phyloP scores from a whole-genome alignment of 164 flowering plant species.

The Chloranthus sessilifolius region DNA sequence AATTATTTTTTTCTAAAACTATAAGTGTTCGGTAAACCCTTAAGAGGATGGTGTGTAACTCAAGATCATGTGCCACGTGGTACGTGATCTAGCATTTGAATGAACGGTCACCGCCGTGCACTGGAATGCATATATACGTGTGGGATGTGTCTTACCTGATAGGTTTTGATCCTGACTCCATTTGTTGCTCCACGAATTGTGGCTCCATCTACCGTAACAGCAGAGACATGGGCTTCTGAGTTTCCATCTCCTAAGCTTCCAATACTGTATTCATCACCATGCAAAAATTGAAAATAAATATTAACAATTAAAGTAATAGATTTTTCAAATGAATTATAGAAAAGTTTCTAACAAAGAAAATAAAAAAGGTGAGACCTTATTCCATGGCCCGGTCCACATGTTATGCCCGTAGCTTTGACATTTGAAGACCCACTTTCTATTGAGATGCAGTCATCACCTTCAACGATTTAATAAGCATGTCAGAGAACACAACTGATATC shows the following conservation, averaged over 20 bases:
- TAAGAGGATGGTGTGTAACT: too few relatives aligned
- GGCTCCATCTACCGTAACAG: constrained; percentile 39
- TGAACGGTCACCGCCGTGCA: too few relatives aligned
- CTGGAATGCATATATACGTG: background rate
- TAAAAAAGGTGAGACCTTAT: constrained; percentile 34
- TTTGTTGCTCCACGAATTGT: constrained; percentile 42
- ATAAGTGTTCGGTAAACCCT: too few relatives aligned
- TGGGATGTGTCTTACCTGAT: constrained; percentile 23
- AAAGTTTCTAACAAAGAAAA: background rate
- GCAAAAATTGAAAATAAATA: background rate
- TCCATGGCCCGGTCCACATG: constrained; percentile 74
- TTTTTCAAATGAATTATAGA: background rate
- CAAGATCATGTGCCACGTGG: too few relatives aligned
- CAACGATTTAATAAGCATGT: too few relatives aligned
- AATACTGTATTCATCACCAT: constrained; percentile 25
- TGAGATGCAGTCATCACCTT: constrained; percentile 65
- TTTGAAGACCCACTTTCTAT: constrained; percentile 38
- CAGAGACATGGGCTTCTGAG: constrained; percentile 39
- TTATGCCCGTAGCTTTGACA: constrained; percentile 29
- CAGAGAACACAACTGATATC: too few relatives aligned
- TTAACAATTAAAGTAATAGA: background rate
- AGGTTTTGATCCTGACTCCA: constrained; percentile 61
- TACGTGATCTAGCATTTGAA: too few relatives aligned
- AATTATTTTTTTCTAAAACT: too few relatives aligned
- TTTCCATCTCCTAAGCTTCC: constrained; percentile 52